These are phyloP conservation scores for Suhomyces maxii DNA, from an alignment of 1,139 yeast genomes.

Conservation along the genomic window DNA sequence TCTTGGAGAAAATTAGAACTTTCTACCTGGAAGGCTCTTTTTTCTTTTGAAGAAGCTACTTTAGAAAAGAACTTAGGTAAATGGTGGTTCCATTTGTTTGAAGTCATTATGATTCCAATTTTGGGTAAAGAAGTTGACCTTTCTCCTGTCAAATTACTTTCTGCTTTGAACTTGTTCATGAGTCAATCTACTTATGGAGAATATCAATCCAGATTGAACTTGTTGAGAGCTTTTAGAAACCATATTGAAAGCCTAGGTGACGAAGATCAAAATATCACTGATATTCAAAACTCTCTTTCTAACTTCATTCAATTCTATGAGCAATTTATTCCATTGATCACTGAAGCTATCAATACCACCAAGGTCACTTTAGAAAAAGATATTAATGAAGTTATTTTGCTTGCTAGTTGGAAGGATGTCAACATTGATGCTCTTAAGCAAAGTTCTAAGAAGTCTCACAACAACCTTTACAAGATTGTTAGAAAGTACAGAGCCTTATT, in stretches of 20 bases:
- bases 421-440: conserved; percentile 91
- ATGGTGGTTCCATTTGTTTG: conserved; percentile 93
- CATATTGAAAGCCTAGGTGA: conserved; percentile 37
- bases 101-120: conserved; percentile 60
- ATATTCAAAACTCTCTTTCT: conserved; percentile 46
- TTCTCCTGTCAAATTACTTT: conserved; percentile 43
- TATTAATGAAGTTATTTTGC: conserved; percentile 74
- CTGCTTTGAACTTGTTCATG: conserved; percentile 74
- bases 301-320: conserved; percentile 66
- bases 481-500: conserved; percentile 76
- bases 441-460: conserved; percentile 88
- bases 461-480: conserved; percentile 76
- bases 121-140: conserved; percentile 34
- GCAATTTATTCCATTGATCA: conserved; percentile 58
- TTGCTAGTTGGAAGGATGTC: conserved; percentile 97
- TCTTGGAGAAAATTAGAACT: conserved; percentile 90
- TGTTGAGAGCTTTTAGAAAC: conserved; percentile 61
- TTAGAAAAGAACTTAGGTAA: conserved; percentile 58
- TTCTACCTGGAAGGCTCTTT: conserved; percentile 78
- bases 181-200: conserved; percentile 80
- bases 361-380: conserved; percentile 70
- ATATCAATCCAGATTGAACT: conserved; percentile 53
- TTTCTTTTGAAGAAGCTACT: conserved; percentile 61
- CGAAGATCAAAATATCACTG: conserved; percentile 9
- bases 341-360: conserved; percentile 42